Evolutionary conservation across 495 filamentous ascomycete genomes (phyloP), one percentile per base, ranked within the genome.

Genomic region (Neurospora pannonica): DNA sequence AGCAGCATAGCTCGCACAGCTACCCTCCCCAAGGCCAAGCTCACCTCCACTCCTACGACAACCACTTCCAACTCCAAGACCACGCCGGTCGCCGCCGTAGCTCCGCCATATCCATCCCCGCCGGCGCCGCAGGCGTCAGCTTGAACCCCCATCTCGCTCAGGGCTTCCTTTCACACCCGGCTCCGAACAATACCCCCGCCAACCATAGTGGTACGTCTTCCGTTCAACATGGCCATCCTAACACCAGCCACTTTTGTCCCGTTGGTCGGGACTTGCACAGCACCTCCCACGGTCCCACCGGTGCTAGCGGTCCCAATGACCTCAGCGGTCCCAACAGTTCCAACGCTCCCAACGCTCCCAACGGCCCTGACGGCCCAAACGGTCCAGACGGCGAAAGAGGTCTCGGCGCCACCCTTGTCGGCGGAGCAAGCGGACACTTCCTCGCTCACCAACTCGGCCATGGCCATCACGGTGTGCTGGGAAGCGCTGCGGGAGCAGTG

Each of bases 321-420:
- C 43, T 4, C 38, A 40, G 2, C 39, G 4, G 38, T 37, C 7
- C 39, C 39, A 39, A 10, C 40, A 2, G 6, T 48, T 7, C 3
- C 42, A 39, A 39, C 38, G 11, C 4, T 4, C 11, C 5, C 11
- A 39, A 39, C 4, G 4, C 4, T 39, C 38, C 38, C 38, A 39
- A 15, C 36, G 69, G 34, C 38, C 24, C 37, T 21, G 38, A n/a
- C 24, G 77, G 11, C 73, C 42, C 62, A 17, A 42, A 71, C 3
- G 79, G 78, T 39, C 84, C 74, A 72, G 86, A 85, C 60, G 88
- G 87, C 70, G 86, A 88, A 60, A 78, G 82, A 38, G 88, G 88
- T 7, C 82, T 90, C 34, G 86, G 88, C 21, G 83, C 88, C 0
- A 90, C 89, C 1, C 78, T 90, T 0, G 71, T 87, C 0, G 89